A percentile compares a stretch with the other conserved stretches of the same genome.
These are phyloP conservation scores for Xylariaceae sp. DNA, from an alignment of 2,329 filamentous ascomycete genomes.

Conservation along the genomic window DNA sequence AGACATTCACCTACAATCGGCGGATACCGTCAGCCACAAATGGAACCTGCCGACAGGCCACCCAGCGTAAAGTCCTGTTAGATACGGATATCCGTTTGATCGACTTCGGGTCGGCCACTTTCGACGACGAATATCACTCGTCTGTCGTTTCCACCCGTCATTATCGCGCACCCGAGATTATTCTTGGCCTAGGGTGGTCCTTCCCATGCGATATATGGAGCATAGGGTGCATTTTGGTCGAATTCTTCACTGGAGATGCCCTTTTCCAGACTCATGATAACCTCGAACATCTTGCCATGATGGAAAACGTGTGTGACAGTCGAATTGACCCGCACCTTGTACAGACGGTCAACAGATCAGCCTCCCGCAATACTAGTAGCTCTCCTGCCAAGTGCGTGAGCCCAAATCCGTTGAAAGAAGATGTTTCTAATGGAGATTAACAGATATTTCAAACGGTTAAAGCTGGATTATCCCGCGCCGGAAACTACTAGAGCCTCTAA, in stretches of 20 bases:
- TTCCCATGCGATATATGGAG: constrained; percentile 70
- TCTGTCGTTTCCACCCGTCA: constrained; percentile 66
- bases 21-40: constrained; percentile 63
- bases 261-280: constrained; percentile 70
- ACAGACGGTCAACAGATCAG: constrained; percentile 50
- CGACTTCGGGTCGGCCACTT: constrained; percentile 66
- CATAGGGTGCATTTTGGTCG: constrained; percentile 66
- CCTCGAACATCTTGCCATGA: constrained; percentile 68
- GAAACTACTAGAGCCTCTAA: constrained; percentile 61
- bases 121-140: constrained; percentile 68
- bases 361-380: constrained; percentile 51
- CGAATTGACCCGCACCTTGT: constrained; percentile 56
- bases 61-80: constrained; percentile 57
- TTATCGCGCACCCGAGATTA: constrained; percentile 65
- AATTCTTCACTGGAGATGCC: constrained; percentile 66
- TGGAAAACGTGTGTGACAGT: constrained; percentile 60
- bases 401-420: neutral
- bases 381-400: constrained; percentile 55
- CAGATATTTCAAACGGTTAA: constrained; percentile 62
- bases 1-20: constrained; percentile 66
- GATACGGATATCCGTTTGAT: constrained; percentile 66
- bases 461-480: constrained; percentile 57
- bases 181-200: constrained; percentile 64
- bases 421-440: constrained; percentile 26
- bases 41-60: constrained; percentile 54